phyloP scores from a whole-genome alignment of 2,329 filamentous ascomycete species.

The Penicillium corylophilum region DNA sequence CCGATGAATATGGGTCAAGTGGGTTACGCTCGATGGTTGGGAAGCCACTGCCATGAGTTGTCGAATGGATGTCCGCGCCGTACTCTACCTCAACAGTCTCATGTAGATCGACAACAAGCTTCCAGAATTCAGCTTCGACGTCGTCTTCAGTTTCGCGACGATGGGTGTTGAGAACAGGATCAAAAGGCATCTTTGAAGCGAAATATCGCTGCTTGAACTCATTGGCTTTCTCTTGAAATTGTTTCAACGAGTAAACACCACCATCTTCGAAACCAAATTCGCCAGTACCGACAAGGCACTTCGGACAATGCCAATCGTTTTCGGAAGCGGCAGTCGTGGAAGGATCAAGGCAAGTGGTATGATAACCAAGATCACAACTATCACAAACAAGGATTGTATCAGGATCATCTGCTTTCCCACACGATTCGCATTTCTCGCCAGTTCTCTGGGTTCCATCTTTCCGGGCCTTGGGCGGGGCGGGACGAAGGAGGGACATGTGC shows the following conservation, averaged over 20 bases:
- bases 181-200: constrained; percentile 82
- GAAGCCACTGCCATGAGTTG: constrained; percentile 95
- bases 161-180: constrained; percentile 77
- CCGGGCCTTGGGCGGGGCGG: constrained; percentile 62
- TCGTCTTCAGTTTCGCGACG: constrained; percentile 88
- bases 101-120: constrained; percentile 86
- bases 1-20: constrained; percentile 78
- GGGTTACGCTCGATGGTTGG: constrained; percentile 91
- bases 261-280: constrained; percentile 98
- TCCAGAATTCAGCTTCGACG: constrained; percentile 95
- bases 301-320: constrained; percentile 91
- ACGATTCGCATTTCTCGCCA: constrained; percentile 80
- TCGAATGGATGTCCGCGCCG: constrained; percentile 95
- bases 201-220: constrained; percentile 96
- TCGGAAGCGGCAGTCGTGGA: constrained; percentile 75
- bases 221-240: constrained; percentile 94
- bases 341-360: constrained; percentile 85
- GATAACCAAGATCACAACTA: constrained; percentile 85
- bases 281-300: constrained; percentile 91
- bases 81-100: constrained; percentile 98
- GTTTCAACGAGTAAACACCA: constrained; percentile 87
- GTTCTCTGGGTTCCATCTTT: constrained; percentile 57
- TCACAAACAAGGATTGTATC: constrained; percentile 77
- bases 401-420: constrained; percentile 73
- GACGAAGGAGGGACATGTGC: constrained; percentile 92